A percentile compares a stretch with the other conserved stretches of the same genome.
phyloP scores from a whole-genome alignment of 1,284 basidiomycete species.

The Sphaerobolus stellatus region DNA sequence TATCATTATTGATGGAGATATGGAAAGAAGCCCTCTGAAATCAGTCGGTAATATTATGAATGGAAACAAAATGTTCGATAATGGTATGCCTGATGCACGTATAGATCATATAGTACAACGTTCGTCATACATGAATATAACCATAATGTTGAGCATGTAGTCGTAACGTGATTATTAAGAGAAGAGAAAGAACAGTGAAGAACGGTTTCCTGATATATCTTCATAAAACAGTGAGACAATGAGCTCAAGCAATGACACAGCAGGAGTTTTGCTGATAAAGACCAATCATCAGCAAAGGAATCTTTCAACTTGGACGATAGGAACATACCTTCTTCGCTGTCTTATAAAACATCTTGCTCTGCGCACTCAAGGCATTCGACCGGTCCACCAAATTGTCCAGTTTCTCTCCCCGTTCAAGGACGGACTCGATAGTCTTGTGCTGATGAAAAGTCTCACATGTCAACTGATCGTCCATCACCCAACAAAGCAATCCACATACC shows the following conservation, averaged over 20 bases:
- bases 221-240: background rate
- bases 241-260: conserved; percentile 41
- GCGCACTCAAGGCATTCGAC: conserved; percentile 85
- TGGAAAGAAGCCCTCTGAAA: background rate
- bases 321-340: conserved; percentile 82
- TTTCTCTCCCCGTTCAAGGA: conserved; percentile 95
- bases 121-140: too few relatives aligned
- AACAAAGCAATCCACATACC: conserved; percentile 39
- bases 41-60: background rate
- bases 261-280: conserved; percentile 65
- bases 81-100: background rate
- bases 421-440: conserved; percentile 99
- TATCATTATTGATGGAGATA: too few relatives aligned
- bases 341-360: conserved; percentile 96
- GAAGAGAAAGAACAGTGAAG: background rate
- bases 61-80: background rate
- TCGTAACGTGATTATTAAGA: background rate
- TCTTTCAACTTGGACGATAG: too few relatives aligned
- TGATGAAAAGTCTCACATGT: conserved; percentile 34
- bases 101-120: too few relatives aligned
- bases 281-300: too few relatives aligned
- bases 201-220: background rate
- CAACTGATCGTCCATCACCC: background rate
- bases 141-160: background rate
- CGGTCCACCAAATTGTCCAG: conserved; percentile 96